Conservation (phyloP, 768 basidiomycete genomes). For the Mycena crocata region DNA sequence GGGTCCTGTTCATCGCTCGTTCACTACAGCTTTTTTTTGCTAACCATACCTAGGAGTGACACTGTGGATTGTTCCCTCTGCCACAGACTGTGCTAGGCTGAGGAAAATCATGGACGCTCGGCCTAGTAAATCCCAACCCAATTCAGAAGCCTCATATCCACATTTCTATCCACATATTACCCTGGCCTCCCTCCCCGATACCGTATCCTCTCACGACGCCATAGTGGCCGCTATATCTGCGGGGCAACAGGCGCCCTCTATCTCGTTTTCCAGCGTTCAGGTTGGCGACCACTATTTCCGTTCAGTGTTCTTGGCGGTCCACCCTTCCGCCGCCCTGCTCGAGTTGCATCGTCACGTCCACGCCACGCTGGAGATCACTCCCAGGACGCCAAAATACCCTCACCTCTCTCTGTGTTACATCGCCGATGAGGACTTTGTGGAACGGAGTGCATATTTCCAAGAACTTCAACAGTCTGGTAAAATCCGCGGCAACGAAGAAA, state of each 20-base stretch:
- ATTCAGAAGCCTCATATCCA: conserved; percentile 62
- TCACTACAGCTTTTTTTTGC: no score
- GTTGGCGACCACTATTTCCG: conserved; percentile 76
- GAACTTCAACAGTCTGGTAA: conserved; percentile 52
- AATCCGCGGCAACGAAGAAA: conserved; percentile 39
- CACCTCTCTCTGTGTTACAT: conserved; percentile 85
- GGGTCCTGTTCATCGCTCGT: no score
- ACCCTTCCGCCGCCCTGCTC: conserved; percentile 56
- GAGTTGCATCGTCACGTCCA: conserved; percentile 63
- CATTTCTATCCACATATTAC: conserved; percentile 79
- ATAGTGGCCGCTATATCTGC: conserved; percentile 55
- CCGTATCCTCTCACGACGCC: conserved; percentile 41
- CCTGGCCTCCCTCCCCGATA: conserved; percentile 58
- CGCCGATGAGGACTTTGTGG: conserved; percentile 68
- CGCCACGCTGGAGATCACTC: conserved; percentile 48
- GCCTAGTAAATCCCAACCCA: conserved; percentile 39
- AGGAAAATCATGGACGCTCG: conserved; percentile 57
- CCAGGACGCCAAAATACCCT: conserved; percentile 69
- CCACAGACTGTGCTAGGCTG: conserved; percentile 56
- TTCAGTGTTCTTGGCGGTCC: conserved; percentile 71
- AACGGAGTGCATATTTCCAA: conserved; percentile 62
- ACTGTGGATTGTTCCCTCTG: conserved; percentile 77
- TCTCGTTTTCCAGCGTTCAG: conserved; percentile 65
- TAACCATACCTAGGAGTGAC: conserved; percentile 57
- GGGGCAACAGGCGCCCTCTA: conserved; percentile 47